phyloP scores from a whole-genome alignment of 768 basidiomycete species.

The Termitomyces sp. region DNA sequence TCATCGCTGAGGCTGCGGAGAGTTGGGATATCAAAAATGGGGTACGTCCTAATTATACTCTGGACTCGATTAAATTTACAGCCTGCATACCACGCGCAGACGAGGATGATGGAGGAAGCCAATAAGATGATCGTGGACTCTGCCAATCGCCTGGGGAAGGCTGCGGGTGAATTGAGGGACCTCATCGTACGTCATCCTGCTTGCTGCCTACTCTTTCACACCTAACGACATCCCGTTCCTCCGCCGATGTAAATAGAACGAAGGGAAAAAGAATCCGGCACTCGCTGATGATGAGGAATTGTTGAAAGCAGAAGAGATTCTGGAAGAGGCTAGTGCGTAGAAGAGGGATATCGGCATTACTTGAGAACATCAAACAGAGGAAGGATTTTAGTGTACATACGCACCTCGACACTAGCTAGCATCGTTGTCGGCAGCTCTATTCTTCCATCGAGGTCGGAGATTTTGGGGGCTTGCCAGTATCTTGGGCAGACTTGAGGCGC shows the following conservation, averaged over 20 bases:
- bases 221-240: slow-evolving; percentile 6
- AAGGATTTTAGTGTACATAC: slow-evolving; percentile 1
- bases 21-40: slow-evolving; percentile 76
- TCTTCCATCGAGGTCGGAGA: slow-evolving; percentile 18
- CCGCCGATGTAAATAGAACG: slow-evolving; percentile 28
- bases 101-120: slow-evolving; percentile 67
- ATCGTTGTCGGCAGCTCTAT: slow-evolving; percentile 6
- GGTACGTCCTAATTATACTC: slow-evolving; percentile 34
- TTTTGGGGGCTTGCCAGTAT: slow-evolving; percentile 15
- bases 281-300: slow-evolving; percentile 39
- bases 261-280: slow-evolving; percentile 36
- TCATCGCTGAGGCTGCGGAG: slow-evolving; percentile 55
- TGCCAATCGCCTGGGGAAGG: slow-evolving; percentile 51
- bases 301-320: slow-evolving; percentile 49
- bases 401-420: slow-evolving; percentile 3
- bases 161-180: slow-evolving; percentile 55
- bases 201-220: slow-evolving; percentile 1
- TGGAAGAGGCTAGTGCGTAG: slow-evolving; percentile 49
- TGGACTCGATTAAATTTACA: not conserved
- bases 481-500: slow-evolving; percentile 47
- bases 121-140: slow-evolving; percentile 77
- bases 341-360: not conserved
- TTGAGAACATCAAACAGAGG: slow-evolving; percentile 4
- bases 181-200: slow-evolving; percentile 52
- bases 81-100: slow-evolving; percentile 31